Evolutionary conservation across 371 early-diverging fungal species (phyloP), one percentile per base, ranked within the genome.

Genomic region (Batkoa obscura): DNA sequence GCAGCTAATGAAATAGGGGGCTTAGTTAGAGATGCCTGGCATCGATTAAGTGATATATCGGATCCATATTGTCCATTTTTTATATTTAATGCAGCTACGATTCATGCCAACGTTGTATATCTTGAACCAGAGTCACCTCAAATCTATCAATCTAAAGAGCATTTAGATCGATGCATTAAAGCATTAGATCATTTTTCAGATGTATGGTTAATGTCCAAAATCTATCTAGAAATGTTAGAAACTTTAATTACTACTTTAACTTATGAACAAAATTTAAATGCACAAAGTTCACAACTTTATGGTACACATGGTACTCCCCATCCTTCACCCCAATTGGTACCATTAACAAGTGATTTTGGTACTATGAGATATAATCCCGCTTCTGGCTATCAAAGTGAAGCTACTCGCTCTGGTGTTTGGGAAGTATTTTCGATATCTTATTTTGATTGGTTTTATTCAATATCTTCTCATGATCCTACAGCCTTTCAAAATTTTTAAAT

Each of bases 1-100:
- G 36, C 55, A 2, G 55, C 55, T 31, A 55, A 55, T 39, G 8
- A 41, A 32, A 55, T 55, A 33, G 43, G 43, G 1, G 33, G 43
- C 12, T n/a, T 55, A 31, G 39, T 55, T 3, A 23, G 33, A 2
- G 36, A 43, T 33, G 15, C 39, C n/a, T 43, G 43, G 55, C 41
- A 41, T 33, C 55, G 55, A 2, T 30, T 55, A 13, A 33, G 17
- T 33, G 55, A 55, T 23, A 41, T 55, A 23, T 42, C 43, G 0
- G 55, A 55, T 43, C 55, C 55, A 2, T 55, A 32, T 43, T 55
- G 43, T 1, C 55, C 55, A 5, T 55, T 38, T 31, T 12, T 43
- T 2, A 8, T 55, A 15, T 55, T 55, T 3, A 55, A 55, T 33
- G 55, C 55, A n/a, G 55, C 55, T 23, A 55, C 55, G 0, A 55